A percentile compares a stretch with the other conserved stretches of the same genome.
Evolutionary conservation across 2,329 filamentous ascomycete genomes (phyloP).

Genomic region (Dichotomopilus funicola): DNA sequence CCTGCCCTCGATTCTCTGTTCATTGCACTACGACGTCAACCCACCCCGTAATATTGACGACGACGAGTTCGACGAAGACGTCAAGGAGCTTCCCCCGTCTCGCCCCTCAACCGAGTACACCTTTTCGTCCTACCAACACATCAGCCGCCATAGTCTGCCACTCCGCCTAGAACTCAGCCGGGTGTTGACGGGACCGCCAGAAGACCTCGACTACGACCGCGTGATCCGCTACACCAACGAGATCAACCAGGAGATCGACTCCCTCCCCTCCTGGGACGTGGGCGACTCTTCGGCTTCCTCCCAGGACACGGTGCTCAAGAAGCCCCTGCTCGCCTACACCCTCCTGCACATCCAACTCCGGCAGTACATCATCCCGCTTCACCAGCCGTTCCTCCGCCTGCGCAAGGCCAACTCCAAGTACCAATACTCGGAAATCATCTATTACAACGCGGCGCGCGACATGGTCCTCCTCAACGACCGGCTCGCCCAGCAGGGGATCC

Average conservation of each 20-base stretch:
- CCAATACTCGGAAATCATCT: slow-evolving; percentile 56
- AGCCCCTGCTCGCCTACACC: slow-evolving; percentile 53
- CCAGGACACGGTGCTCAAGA: slow-evolving; percentile 35
- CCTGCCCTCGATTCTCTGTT: slow-evolving; percentile 50
- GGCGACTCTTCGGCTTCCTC: slow-evolving; percentile 12
- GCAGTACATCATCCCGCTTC: slow-evolving; percentile 56
- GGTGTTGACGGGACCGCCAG: slow-evolving; percentile 47
- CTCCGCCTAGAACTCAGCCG: slow-evolving; percentile 52
- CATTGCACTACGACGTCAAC: slow-evolving; percentile 49
- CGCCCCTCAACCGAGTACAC: slow-evolving; percentile 49
- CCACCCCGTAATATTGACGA: slow-evolving; percentile 53
- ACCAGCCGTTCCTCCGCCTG: slow-evolving; percentile 54
- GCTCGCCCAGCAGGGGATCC: slow-evolving; percentile 51
- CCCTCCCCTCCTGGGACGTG: slow-evolving; percentile 51
- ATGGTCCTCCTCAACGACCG: slow-evolving; percentile 57
- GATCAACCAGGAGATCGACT: slow-evolving; percentile 54
- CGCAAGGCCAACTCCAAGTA: slow-evolving; percentile 55
- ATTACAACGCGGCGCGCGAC: slow-evolving; percentile 56
- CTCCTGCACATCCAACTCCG: slow-evolving; percentile 54
- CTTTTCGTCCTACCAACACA: slow-evolving; percentile 52
- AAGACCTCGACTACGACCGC: slow-evolving; percentile 54
- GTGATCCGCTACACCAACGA: slow-evolving; percentile 56
- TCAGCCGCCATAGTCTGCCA: slow-evolving; percentile 49
- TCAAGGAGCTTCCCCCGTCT: slow-evolving; percentile 44
- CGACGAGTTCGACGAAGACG: slow-evolving; percentile 50